phyloP scores from a whole-genome alignment of 345 rosid species.

The Corchorus capsularis region DNA sequence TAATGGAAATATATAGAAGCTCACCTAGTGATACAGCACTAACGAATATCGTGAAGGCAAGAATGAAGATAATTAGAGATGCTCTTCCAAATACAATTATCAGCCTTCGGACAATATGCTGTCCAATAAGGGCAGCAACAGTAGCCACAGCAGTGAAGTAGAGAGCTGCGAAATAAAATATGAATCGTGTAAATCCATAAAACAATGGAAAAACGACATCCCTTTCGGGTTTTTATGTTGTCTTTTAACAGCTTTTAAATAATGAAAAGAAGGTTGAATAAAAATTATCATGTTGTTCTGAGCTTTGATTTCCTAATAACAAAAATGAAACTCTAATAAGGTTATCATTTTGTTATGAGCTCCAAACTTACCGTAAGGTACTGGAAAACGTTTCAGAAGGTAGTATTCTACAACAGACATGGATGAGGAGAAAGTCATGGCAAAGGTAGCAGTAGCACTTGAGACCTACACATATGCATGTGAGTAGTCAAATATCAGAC shows the following conservation, averaged over 20 bases:
- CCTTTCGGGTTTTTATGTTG: background rate
- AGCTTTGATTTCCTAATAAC: background rate
- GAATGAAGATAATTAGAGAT: slow-evolving; percentile 71
- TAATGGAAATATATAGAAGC: background rate
- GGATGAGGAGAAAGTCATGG: slow-evolving; percentile 85
- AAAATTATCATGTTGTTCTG: background rate
- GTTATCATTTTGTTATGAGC: background rate
- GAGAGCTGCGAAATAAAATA: slow-evolving; percentile 41
- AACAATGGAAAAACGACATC: background rate
- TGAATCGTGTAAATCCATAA: background rate
- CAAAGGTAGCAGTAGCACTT: slow-evolving; percentile 86
- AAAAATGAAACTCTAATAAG: background rate
- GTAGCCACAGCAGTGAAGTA: slow-evolving; percentile 60
- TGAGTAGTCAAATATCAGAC: background rate
- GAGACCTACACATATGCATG: slow-evolving; percentile 48
- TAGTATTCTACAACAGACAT: slow-evolving; percentile 88
- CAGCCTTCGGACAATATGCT: slow-evolving; percentile 56
- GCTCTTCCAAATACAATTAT: slow-evolving; percentile 56
- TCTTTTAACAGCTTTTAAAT: background rate
- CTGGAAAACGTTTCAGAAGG: slow-evolving; percentile 78
- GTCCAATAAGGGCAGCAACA: slow-evolving; percentile 57
- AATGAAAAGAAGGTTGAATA: background rate
- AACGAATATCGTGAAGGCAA: slow-evolving; percentile 55
- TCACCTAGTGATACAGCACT: slow-evolving; percentile 69
- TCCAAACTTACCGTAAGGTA: slow-evolving; percentile 60